Evolutionary conservation across 331 rosid species (phyloP), one percentile per base, ranked within the genome.

Genomic region (Dryas integrifolia): DNA sequence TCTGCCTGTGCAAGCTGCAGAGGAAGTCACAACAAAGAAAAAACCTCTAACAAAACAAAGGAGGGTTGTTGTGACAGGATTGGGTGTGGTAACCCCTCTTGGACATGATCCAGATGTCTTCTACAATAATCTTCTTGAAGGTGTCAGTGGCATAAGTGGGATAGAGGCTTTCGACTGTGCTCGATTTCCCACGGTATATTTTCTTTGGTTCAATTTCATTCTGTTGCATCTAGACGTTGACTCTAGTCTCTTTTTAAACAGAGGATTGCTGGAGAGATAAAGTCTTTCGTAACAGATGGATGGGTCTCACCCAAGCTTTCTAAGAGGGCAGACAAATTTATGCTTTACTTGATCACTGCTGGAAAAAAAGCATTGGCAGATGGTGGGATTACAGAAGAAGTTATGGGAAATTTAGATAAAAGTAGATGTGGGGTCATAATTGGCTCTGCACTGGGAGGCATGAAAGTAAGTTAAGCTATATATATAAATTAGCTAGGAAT

Each of bases 201-300:
- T 67, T 49, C 48, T 45, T 51, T 5, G 58, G 2, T 7, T 43
- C 35, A 26, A 47, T 40, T 30, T 65, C 55, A 26, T 24, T 21
- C 41, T n/a, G 16, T 70, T 52, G 5, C 73, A 72, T 38, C 48
- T 5, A 59, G 5, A 39, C n/a, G 58, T 16, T 67, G 44, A 66
- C 21, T 35, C 53, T 59, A 48, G 24, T 45, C 61, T 47, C 9
- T 30, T 6, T 56, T 58, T 11, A 9, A 38, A 53, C 79, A 80
- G 83, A 74, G 69, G 69, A 80, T 80, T 48, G 80, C 76, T 14
- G 83, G 83, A 69, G 83, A 80, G 48, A 80, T 80, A 7, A 80
- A 80, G 76, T 69, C 69, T 11, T 63, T 80, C 58, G 56, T 58
- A 5, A n/a, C 76, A 2, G 83, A 79, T 2, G 83, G 67, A 61